Evolutionary conservation across 2,329 filamentous ascomycete species (phyloP), one percentile per base, ranked within the genome.

Genomic region (Lasiodiplodia hormozganensis): DNA sequence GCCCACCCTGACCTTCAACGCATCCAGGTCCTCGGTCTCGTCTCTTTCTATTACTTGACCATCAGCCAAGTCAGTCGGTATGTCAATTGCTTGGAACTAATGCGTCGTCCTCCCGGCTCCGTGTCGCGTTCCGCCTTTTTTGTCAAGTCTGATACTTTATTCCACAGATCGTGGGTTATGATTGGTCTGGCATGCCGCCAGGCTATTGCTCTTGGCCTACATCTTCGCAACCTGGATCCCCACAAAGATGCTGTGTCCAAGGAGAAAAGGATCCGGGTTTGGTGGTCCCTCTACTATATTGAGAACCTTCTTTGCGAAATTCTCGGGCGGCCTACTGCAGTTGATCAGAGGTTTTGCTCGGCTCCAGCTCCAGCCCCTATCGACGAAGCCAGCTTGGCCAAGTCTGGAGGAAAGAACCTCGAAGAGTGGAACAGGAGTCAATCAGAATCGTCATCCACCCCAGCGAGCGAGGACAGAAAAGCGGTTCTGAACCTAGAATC

Each of bases 51-150:
- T 70, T 79, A 79, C 49, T 70, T 82, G 60, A 70, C 76, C 10
- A 79, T 76, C 53, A 77, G 80, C 25, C 79, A 81, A 57, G 74
- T 81, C 18, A 81, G 78, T 67, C 72, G 79, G 80, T 82, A 71
- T 70, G 74, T 74, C 38, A 16, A 36, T 14, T 52, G 12, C 23
- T 14, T n/a, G 18, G 21, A 12, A 11, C 38, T 57, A 6, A 28
- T 21, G 11, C 52, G 34, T 12, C 21, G 4, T n/a, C 18, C 21
- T 43, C 43, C 1, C 21, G 28, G 23, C 47, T 16, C 18, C n/a
- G 5, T 16, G 2, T 62, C 28, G 40, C 12, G 2, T 12, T 18
- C n/a, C 3, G 16, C 25, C 8, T 0, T 2, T 34, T n/a, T 28
- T 23, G 31, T 64, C 5, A 43, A 51, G 49, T 34, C 60, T 64